Percentiles rank a stretch among this genome's conserved stretches.
Evolutionary conservation across 176 grass and related monocot species (phyloP).

Genomic region (Zizania latifolia): DNA sequence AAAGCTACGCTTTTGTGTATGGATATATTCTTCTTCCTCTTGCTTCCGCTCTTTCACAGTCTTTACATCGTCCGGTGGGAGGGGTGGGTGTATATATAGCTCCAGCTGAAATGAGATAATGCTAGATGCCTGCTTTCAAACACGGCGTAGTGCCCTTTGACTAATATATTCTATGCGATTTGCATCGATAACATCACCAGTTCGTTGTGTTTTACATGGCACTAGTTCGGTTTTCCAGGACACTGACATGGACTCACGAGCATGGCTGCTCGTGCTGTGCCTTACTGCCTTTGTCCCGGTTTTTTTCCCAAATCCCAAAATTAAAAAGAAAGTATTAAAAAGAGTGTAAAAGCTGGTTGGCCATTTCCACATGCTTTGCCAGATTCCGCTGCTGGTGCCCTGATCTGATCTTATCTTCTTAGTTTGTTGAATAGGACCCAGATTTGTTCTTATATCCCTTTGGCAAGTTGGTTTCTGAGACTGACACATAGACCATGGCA

Average conservation of each 20-base stretch:
- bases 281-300: neutral
- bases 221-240: constrained; percentile 11
- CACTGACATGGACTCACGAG: constrained; percentile 12
- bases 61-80: neutral
- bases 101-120: constrained; percentile 24
- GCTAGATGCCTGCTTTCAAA: constrained; percentile 26
- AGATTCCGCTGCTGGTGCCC: constrained; percentile 35
- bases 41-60: constrained; percentile 19
- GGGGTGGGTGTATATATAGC: constrained; percentile 32
- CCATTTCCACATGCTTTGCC: constrained; percentile 45
- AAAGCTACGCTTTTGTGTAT: neutral
- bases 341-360: constrained; percentile 29
- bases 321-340: neutral
- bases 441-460: constrained; percentile 7
- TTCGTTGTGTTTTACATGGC: neutral
- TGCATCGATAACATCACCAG: constrained; percentile 26
- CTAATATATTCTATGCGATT: constrained; percentile 11
- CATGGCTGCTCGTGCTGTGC: constrained; percentile 9
- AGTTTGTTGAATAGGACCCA: constrained; percentile 18
- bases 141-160: constrained; percentile 33
- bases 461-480: neutral
- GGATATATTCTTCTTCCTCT: constrained; percentile 31
- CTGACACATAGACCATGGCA: neutral
- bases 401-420: constrained; percentile 45
- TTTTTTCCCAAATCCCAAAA: neutral